Percentiles rank a stretch among this genome's conserved stretches.
Conservation (phyloP, 108 stramenopile genomes). For the Cyclotella choctawhatcheeana region DNA sequence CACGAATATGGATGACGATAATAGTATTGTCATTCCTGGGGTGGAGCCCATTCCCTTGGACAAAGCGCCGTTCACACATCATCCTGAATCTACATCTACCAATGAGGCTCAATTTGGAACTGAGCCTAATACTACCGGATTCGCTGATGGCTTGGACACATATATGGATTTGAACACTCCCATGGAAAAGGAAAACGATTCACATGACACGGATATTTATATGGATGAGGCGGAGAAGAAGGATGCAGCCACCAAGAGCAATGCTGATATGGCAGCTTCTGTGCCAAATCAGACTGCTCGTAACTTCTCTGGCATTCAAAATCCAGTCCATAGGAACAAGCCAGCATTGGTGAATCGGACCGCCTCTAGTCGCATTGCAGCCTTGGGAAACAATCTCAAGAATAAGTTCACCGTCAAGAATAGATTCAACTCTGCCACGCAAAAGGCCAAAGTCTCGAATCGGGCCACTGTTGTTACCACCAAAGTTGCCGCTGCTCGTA, state of each 20-base stretch:
- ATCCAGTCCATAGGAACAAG: too few relatives aligned
- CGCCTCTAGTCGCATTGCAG: neutral
- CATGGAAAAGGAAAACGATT: neutral
- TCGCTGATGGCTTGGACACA: neutral
- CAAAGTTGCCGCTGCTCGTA: neutral
- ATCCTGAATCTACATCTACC: too few relatives aligned
- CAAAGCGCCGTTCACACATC: too few relatives aligned
- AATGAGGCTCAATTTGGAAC: slow-evolving; percentile 1
- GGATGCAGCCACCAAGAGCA: neutral
- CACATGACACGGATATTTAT: too few relatives aligned
- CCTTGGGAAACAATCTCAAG: slow-evolving; percentile 1
- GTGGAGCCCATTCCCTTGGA: neutral
- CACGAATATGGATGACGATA: slow-evolving; percentile 20
- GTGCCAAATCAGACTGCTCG: too few relatives aligned
- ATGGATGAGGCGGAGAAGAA: neutral
- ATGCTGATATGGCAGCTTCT: too few relatives aligned
- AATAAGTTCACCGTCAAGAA: too few relatives aligned
- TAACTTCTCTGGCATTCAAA: too few relatives aligned
- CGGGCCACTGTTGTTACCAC: neutral
- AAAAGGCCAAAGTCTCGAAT: neutral
- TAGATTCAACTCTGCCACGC: neutral
- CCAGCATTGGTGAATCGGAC: neutral
- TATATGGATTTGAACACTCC: slow-evolving; percentile 1
- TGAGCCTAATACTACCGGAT: neutral
- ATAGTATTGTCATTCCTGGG: slow-evolving; percentile 45